Evolutionary conservation across 177 flowering plant species (phyloP), one percentile per base, ranked within the genome.

Genomic region (Vitis hybrid): DNA sequence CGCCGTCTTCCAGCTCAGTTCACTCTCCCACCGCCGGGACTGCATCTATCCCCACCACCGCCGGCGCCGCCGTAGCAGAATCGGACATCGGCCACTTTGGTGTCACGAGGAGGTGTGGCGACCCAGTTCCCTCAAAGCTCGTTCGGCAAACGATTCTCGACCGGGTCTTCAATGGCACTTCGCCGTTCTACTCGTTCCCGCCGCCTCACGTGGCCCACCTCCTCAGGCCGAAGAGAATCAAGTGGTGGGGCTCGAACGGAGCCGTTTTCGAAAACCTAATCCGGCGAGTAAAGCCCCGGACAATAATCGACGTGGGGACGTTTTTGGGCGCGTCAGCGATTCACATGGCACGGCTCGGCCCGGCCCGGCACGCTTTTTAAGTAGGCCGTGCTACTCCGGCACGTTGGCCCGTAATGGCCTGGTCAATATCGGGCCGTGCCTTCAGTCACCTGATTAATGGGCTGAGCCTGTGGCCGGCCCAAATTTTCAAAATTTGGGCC

Each of bases 291-390:
- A 77, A 72, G 29, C 96, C 96, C 9, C 67, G 71, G 5, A 86
- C 82, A 57, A 85, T 90, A 51, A 74, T 90, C 71, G 96, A 90
- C 29, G 81, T 89, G 22, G 93, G 96, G 45, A 79, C 88, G 29
- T 90, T 90, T 71, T 52, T 87, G 7, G 96, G 96, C 11, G 93
- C 96, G 22, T 90, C 96, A 8, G 88, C 96, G 2, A 83, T 82
- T 55, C 91, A 89, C 83, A 89, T 90, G 93, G 87, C 83, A 21
- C 22, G 1, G 22, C 22, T 1, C 22, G 22, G 22, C 22, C 1
- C 21, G 21, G 21, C 22, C 22, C 22, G 22, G 19, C 19, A 19
- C 19, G 19, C 0, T 19, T 19, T 19, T 19, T 19, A 19, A 19
- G 19, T 19, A 1, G 19, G 19, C 19, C 19, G 19, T 19, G 19